Base-by-base conservation (phyloP, 352 stramenopile species). In the Phytophthora megakarya region DNA sequence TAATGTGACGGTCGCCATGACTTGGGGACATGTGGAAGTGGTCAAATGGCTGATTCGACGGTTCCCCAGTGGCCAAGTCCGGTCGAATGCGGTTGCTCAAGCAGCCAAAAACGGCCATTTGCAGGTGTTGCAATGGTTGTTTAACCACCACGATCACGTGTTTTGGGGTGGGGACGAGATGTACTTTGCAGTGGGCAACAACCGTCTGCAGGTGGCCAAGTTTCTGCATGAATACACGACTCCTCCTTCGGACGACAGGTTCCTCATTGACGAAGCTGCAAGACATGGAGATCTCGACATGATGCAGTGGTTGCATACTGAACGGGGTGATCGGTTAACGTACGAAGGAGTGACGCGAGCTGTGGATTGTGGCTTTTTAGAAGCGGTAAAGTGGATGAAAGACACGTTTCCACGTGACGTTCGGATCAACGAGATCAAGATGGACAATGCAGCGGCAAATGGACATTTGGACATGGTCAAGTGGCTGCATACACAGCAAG, bases 141-240 rank as follows among this genome's bases (percentile, higher is more conserved):
- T 72, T 38, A 21, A 61, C 10, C 48, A 68, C 51, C 58, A 72
- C 26, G 63, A 71, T 19, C 26, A 66, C 28, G 63, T 71, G 23
- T 71, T 61, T 37, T 71, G 63, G 63, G 63, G 63, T 21, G 63
- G 63, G 4, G 63, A 71, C 28, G 63, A 71, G 48, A 71, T 71
- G 63, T 64, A 62, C 33, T 49, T 38, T 16, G 63, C 63, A 0
- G 63, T 71, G 18, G 55, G 37, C 1, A 45, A 61, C 21, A 66
- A 71, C 48, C 63, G 37, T 22, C 37, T 65, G 19, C 19, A 65
- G 4, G 56, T 65, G 56, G 56, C 55, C 26, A 58, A 65, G 35
- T 53, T 59, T 44, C 35, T 63, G 49, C 22, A 64, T 37, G 26
- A 58, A 16, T 30, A 54, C 37, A 64, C 60, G 13, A 19, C 63